phyloP scores from a whole-genome alignment of 345 rosid species.

The Isatis tinctoria region DNA sequence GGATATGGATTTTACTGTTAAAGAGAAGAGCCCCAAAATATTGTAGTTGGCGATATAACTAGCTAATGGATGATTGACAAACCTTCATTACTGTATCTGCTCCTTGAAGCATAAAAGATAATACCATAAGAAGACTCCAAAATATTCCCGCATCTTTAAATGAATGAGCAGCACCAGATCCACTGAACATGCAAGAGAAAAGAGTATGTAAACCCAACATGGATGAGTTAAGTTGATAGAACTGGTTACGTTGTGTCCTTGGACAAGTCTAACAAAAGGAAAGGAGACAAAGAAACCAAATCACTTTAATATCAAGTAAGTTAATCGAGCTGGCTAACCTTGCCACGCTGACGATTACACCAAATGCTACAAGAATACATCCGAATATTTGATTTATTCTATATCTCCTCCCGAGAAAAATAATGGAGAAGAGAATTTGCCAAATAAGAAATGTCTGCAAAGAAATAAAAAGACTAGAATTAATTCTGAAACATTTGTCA shows the following conservation, averaged over 20 bases:
- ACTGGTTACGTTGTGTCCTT: background rate
- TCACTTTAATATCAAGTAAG: background rate
- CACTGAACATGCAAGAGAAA: constrained; percentile 49
- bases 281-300: constrained; percentile 6
- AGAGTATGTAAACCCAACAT: constrained; percentile 11
- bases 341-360: constrained; percentile 86
- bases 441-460: constrained; percentile 91
- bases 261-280: background rate
- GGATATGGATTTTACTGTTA: constrained; percentile 16
- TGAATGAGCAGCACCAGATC: constrained; percentile 72
- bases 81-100: constrained; percentile 89
- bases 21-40: background rate
- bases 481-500: background rate
- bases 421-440: constrained; percentile 81
- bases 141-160: constrained; percentile 68
- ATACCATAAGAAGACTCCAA: constrained; percentile 88
- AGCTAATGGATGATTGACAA: constrained; percentile 34
- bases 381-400: constrained; percentile 71
- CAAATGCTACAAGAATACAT: constrained; percentile 74
- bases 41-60: background rate
- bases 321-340: constrained; percentile 41
- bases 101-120: constrained; percentile 88
- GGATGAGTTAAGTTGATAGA: background rate
- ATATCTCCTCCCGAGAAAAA: constrained; percentile 93
- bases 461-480: constrained; percentile 9